A percentile compares a stretch with the other conserved stretches of the same genome.
Conservation (phyloP, 495 filamentous ascomycete species). For the Neurospora intermedia region DNA sequence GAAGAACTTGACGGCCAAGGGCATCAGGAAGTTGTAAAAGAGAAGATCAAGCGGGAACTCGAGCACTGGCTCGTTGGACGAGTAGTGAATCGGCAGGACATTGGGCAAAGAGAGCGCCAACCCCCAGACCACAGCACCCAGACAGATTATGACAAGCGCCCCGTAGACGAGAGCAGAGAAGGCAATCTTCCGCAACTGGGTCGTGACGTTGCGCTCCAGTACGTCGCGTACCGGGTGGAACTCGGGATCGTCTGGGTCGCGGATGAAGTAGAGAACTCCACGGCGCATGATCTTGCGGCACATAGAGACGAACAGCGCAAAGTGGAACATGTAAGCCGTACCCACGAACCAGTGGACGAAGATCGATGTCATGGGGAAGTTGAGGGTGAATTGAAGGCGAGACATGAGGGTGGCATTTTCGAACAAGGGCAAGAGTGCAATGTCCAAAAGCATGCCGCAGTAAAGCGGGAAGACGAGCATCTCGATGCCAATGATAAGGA, state of each 20-base stretch:
- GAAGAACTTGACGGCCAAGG: conserved; percentile 67
- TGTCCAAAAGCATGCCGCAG: conserved; percentile 82
- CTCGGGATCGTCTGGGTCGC: conserved; percentile 95
- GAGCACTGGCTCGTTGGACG: conserved; percentile 76
- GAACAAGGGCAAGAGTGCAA: conserved; percentile 84
- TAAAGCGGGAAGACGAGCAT: conserved; percentile 97
- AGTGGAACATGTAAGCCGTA: conserved; percentile 99
- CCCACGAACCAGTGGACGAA: conserved; percentile 99
- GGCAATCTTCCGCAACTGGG: conserved; percentile 89
- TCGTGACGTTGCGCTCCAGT: conserved; percentile 82
- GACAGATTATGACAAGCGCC: conserved; percentile 79
- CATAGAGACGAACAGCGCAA: conserved; percentile 97
- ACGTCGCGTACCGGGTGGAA: conserved; percentile 98
- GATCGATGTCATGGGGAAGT: conserved; percentile 71
- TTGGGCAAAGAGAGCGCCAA: conserved; percentile 51
- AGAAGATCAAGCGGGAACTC: conserved; percentile 92
- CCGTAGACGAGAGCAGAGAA: conserved; percentile 96
- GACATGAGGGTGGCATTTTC: conserved; percentile 63
- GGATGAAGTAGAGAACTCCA: conserved; percentile 95
- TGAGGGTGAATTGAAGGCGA: conserved; percentile 61
- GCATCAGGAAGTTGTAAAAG: conserved; percentile 94
- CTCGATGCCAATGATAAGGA: conserved; percentile 96
- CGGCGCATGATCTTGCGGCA: conserved; percentile 93
- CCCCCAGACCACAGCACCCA: conserved; percentile 95
- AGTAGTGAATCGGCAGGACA: conserved; percentile 86